A percentile compares a stretch with the other conserved stretches of the same genome.
phyloP scores from a whole-genome alignment of 352 stramenopile species.

The Phytophthora citrophthora region DNA sequence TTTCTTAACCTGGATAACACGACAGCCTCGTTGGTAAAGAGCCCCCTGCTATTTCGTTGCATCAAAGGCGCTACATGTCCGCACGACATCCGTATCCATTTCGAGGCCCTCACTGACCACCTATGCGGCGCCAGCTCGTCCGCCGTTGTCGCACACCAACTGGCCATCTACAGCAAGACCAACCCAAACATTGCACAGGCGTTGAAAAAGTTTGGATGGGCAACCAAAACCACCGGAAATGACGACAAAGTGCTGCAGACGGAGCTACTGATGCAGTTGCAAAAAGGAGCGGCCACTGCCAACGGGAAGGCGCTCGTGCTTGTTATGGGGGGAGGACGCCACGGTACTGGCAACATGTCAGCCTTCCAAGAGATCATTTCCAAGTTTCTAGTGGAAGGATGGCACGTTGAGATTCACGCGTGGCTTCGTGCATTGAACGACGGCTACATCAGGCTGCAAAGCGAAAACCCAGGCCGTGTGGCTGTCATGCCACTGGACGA shows the following conservation, averaged over 20 bases:
- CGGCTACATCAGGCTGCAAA: conserved; percentile 22
- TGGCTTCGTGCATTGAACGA: conserved; percentile 33
- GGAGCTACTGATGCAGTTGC: conserved; percentile 21
- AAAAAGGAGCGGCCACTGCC: conserved; percentile 9
- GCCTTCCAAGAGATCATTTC: conserved; percentile 21
- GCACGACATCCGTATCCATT: conserved; percentile 24
- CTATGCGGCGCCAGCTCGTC: conserved; percentile 15
- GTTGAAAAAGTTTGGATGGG: conserved; percentile 25
- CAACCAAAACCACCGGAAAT: conserved; percentile 1
- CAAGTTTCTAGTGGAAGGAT: conserved; percentile 24
- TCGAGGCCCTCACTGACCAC: conserved; percentile 19
- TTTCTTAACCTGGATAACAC: conserved; percentile 34
- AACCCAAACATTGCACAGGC: conserved; percentile 15
- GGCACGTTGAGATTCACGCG: conserved; percentile 32
- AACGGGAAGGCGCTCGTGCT: conserved; percentile 32
- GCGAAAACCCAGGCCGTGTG: conserved; percentile 6
- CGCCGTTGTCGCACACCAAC: conserved; percentile 11
- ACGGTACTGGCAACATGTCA: conserved; percentile 9
- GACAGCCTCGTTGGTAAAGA: conserved; percentile 6
- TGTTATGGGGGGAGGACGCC: conserved; percentile 10
- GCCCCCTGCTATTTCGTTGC: conserved; percentile 14
- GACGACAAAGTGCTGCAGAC: conserved; percentile 17
- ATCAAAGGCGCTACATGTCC: conserved; percentile 8
- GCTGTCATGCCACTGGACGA: conserved; percentile 31
- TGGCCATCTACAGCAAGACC: conserved; percentile 18